phyloP scores from a whole-genome alignment of 768 basidiomycete genomes.

The Cystobasidium tubakii region DNA sequence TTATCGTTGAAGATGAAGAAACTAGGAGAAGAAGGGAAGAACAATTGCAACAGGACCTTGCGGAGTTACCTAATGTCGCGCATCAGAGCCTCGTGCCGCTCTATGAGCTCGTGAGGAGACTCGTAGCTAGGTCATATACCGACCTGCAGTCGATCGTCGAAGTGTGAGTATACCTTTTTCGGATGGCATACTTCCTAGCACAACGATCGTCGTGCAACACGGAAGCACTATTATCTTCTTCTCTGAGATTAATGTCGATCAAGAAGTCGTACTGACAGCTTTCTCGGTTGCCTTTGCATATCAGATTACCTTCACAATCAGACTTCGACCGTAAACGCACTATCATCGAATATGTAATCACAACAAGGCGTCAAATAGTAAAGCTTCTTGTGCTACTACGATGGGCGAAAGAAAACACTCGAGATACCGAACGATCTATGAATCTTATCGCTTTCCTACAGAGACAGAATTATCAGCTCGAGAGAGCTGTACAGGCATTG shows the following conservation, averaged over 20 bases:
- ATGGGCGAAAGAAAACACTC: conserved; percentile 64
- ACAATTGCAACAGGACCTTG: not conserved
- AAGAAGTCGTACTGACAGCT: no score
- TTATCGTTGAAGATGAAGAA: not conserved
- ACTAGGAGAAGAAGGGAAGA: not conserved
- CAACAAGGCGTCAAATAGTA: conserved; percentile 79
- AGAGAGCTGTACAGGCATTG: conserved; percentile 61
- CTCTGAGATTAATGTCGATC: no score
- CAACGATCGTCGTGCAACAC: not conserved
- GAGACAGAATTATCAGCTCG: conserved; percentile 78
- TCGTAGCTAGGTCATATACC: conserved; percentile 18
- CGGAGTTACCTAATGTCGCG: conserved; percentile 16
- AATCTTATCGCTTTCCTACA: conserved; percentile 82
- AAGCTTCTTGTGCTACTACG: conserved; percentile 79
- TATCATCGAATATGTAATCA: conserved; percentile 82
- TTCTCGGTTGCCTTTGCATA: not conserved
- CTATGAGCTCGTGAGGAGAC: conserved; percentile 21
- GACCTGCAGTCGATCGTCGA: conserved; percentile 32
- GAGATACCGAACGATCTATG: conserved; percentile 50
- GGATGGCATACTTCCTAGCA: not conserved
- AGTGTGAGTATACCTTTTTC: conserved; percentile 12
- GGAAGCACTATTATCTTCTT: no score
- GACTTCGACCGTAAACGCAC: conserved; percentile 64
- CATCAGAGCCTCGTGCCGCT: conserved; percentile 29
- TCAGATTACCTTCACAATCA: conserved; percentile 42